Evolutionary conservation across 192 early-diverging fungal genomes (phyloP).

Genomic region (Lobulomyces angularis): DNA sequence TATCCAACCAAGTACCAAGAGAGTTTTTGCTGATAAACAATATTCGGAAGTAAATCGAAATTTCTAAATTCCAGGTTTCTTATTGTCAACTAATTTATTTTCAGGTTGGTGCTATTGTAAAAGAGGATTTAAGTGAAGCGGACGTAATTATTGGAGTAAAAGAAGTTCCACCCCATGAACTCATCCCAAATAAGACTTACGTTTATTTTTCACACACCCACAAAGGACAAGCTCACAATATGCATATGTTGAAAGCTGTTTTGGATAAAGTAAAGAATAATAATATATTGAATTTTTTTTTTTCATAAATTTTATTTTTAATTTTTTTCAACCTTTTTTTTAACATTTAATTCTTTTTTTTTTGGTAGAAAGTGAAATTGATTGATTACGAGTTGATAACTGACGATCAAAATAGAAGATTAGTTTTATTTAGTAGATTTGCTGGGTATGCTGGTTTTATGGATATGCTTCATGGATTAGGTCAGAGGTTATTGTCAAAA

Average conservation of each 20-base stretch:
- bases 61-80: neutral
- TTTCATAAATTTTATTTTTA: neutral
- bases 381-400: constrained; percentile 95
- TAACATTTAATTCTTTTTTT: no score
- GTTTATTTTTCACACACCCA: constrained; percentile 94
- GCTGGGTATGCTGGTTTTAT: constrained; percentile 94
- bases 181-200: constrained; percentile 84
- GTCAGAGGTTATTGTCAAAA: constrained; percentile 73
- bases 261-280: constrained; percentile 63
- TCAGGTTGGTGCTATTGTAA: constrained; percentile 68
- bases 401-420: constrained; percentile 53
- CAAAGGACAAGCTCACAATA: constrained; percentile 92
- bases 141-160: constrained; percentile 95
- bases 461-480: constrained; percentile 82
- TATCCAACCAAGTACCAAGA: constrained; percentile 86
- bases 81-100: neutral
- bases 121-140: constrained; percentile 75
- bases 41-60: constrained; percentile 49
- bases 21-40: constrained; percentile 77
- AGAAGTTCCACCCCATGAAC: constrained; percentile 72
- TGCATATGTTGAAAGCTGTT: constrained; percentile 74
- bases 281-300: neutral
- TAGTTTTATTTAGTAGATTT: constrained; percentile 85
- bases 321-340: neutral
- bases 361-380: constrained; percentile 70